Conservation (phyloP, 148 eudicot species). For the Beta vulgaris region DNA sequence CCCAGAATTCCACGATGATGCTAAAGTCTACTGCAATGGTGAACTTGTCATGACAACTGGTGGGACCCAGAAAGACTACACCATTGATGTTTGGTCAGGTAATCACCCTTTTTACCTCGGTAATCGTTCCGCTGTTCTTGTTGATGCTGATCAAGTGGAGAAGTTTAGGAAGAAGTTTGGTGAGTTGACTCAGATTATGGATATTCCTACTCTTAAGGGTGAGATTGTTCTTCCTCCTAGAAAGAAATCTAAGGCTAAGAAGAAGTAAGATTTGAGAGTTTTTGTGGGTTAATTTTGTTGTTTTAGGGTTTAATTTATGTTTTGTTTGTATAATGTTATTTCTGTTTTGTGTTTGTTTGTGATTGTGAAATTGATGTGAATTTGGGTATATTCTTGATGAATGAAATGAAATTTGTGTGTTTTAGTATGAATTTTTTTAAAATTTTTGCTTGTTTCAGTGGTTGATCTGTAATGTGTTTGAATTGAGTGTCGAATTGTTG, state of each 20-base stretch:
- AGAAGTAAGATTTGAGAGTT: conserved; percentile 39
- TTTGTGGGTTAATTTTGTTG: neutral
- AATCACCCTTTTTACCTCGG: conserved; percentile 90
- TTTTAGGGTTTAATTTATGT: neutral
- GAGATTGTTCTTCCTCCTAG: conserved; percentile 77
- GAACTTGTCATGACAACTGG: conserved; percentile 83
- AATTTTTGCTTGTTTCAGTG: neutral
- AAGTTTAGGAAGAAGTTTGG: conserved; percentile 77
- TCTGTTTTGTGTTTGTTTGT: neutral
- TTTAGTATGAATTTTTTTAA: neutral
- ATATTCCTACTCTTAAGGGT: conserved; percentile 79
- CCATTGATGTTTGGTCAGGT: conserved; percentile 93
- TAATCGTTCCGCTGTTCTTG: conserved; percentile 40
- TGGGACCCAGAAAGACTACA: conserved; percentile 73
- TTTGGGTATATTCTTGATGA: neutral
- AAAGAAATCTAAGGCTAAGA: conserved; percentile 44
- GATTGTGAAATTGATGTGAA: conserved; percentile 12
- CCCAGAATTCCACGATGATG: conserved; percentile 65
- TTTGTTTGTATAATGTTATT: neutral
- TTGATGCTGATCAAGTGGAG: conserved; percentile 77
- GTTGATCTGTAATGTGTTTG: neutral
- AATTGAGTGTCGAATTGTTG: too few species aligned
- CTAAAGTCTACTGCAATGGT: conserved; percentile 86
- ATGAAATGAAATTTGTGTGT: neutral
- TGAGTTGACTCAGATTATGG: conserved; percentile 48